These are phyloP conservation scores for Picochlorum sp. DNA, from an alignment of 139 green algal genomes.

Conservation along the genomic window DNA sequence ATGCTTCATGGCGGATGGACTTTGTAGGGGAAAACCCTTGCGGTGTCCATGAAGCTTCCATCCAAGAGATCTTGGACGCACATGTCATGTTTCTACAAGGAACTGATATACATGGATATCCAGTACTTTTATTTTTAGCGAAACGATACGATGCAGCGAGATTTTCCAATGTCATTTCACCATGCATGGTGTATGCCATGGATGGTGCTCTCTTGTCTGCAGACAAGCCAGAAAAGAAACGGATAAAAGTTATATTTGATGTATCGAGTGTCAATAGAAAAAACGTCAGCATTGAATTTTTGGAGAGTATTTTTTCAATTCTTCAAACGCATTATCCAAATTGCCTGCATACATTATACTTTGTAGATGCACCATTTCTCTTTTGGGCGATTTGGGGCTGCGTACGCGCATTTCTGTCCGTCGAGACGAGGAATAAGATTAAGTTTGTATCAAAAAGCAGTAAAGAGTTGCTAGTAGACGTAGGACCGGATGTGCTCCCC, in stretches of 20 bases:
- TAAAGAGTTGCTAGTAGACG: slow-evolving; percentile 8
- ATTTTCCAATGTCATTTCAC: slow-evolving; percentile 18
- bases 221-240: slow-evolving; percentile 28
- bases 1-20: slow-evolving; percentile 25
- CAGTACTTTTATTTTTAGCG: slow-evolving; percentile 29
- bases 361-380: slow-evolving; percentile 52
- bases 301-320: slow-evolving; percentile 49
- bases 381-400: slow-evolving; percentile 60
- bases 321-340: slow-evolving; percentile 53
- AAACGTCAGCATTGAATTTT: slow-evolving; percentile 42
- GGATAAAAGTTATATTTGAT: slow-evolving; percentile 40
- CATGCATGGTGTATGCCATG: slow-evolving; percentile 30
- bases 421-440: slow-evolving; percentile 48
- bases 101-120: slow-evolving; percentile 13
- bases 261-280: slow-evolving; percentile 25
- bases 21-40: slow-evolving; percentile 2
- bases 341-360: slow-evolving; percentile 39
- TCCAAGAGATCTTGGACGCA: slow-evolving; percentile 29
- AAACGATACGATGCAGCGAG: slow-evolving; percentile 5
- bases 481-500: slow-evolving; percentile 40
- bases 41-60: slow-evolving; percentile 25
- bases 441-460: slow-evolving; percentile 31
- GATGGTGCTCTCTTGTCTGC: slow-evolving; percentile 25
- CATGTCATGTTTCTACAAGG: slow-evolving; percentile 43
- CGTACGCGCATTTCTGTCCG: slow-evolving; percentile 49